Conservation (phyloP, 1,284 basidiomycete genomes). For the Neotropicomus parvogracilis region DNA sequence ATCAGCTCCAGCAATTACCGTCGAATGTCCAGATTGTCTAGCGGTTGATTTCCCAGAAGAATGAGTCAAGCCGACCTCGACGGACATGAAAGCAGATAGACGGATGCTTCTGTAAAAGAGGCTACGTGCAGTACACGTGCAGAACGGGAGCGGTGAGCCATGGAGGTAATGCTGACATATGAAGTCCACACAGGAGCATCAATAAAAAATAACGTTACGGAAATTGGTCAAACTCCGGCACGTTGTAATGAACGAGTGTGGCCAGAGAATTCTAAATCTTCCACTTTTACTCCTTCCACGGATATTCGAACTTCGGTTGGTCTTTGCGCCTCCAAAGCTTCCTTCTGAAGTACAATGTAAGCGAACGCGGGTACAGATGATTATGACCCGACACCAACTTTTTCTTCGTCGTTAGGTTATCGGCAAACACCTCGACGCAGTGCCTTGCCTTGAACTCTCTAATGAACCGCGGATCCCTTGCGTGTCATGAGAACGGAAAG, state of each 20-base stretch:
- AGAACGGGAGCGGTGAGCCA: background rate
- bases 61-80: background rate
- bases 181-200: background rate
- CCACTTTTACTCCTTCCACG: conserved; percentile 69
- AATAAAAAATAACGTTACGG: background rate
- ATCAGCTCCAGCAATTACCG: background rate
- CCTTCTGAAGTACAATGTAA: conserved; percentile 50
- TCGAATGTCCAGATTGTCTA: no score
- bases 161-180: background rate
- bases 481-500: background rate
- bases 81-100: background rate
- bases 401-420: conserved; percentile 79
- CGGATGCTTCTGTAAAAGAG: background rate
- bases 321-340: conserved; percentile 91
- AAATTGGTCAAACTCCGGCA: background rate
- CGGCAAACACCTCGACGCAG: conserved; percentile 84
- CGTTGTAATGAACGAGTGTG: background rate
- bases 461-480: conserved; percentile 93
- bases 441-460: conserved; percentile 87
- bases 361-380: background rate
- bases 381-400: conserved; percentile 57
- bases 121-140: background rate
- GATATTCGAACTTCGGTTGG: conserved; percentile 80
- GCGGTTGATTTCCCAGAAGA: background rate
- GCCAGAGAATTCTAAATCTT: background rate